Evolutionary conservation across 2,329 filamentous ascomycete genomes (phyloP).

Genomic region (Colletotrichum brevisporum): DNA sequence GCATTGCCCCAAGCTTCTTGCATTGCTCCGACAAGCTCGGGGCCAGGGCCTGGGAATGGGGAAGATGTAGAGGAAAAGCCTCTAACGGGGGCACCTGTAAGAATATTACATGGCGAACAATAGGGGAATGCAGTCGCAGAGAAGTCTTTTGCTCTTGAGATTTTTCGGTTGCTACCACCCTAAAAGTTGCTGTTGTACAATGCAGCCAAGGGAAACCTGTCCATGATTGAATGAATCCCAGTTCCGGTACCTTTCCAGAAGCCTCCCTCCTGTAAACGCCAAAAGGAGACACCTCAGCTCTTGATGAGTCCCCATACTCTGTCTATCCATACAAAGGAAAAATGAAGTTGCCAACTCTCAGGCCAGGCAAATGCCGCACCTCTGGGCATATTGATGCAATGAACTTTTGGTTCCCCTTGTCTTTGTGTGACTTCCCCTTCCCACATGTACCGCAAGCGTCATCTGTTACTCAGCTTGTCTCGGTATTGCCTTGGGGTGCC

Average conservation of each 20-base stretch:
- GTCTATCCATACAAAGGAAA: constrained; percentile 47
- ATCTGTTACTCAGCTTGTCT: not conserved
- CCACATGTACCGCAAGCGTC: not conserved
- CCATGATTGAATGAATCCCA: constrained; percentile 13
- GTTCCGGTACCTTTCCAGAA: not conserved
- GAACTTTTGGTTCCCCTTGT: constrained; percentile 10
- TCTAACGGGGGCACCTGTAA: not conserved
- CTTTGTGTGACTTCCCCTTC: constrained; percentile 1
- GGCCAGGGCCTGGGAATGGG: not conserved
- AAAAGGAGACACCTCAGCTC: constrained; percentile 68
- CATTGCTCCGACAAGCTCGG: constrained; percentile 7
- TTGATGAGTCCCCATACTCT: constrained; percentile 61
- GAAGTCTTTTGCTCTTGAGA: constrained; percentile 1
- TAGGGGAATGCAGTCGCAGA: not conserved
- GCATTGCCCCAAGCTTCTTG: not conserved
- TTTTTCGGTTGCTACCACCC: constrained; percentile 1
- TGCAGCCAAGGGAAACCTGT: constrained; percentile 16
- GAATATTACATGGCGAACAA: constrained; percentile 6
- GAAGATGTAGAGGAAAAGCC: not conserved
- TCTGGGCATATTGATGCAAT: constrained; percentile 32
- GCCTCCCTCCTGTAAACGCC: constrained; percentile 34
- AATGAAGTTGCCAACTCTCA: constrained; percentile 9
- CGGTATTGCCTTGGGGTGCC: not conserved
- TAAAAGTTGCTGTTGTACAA: constrained; percentile 24
- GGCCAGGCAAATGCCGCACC: constrained; percentile 31